Percentiles rank a stretch among this genome's conserved stretches.
Conservation (phyloP, 352 stramenopile species). For the Phytopythium ostracodes region DNA sequence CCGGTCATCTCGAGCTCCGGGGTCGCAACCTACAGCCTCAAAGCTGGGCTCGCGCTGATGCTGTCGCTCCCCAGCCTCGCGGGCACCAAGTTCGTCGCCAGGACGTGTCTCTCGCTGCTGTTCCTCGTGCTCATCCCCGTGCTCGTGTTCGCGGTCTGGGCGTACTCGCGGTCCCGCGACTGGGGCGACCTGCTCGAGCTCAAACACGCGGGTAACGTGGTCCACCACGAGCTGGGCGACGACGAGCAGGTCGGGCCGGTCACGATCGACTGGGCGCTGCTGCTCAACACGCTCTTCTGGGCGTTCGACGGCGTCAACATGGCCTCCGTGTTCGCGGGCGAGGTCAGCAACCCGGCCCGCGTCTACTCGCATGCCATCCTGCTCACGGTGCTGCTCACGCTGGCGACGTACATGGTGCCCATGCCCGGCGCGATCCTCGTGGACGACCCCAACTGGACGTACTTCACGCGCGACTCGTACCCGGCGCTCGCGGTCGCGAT, state of each 20-base stretch:
- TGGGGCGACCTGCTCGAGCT: constrained; percentile 92
- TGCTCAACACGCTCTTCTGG: constrained; percentile 93
- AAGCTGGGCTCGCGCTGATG: constrained; percentile 22
- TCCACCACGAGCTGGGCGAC: constrained; percentile 19
- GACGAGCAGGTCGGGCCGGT: constrained; percentile 57
- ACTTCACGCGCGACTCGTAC: constrained; percentile 90
- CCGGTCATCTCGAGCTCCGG: constrained; percentile 18
- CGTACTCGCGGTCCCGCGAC: constrained; percentile 25
- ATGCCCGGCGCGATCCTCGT: constrained; percentile 81
- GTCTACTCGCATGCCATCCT: constrained; percentile 54
- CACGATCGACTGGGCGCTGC: constrained; percentile 64
- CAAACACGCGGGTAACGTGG: constrained; percentile 37
- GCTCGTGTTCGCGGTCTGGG: constrained; percentile 61
- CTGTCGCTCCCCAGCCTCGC: constrained; percentile 32
- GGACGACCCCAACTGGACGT: constrained; percentile 51
- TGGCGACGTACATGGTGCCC: constrained; percentile 41
- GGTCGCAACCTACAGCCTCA: constrained; percentile 25
- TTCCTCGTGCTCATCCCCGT: constrained; percentile 75
- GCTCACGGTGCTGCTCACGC: constrained; percentile 21
- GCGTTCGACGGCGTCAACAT: constrained; percentile 92
- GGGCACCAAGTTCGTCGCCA: constrained; percentile 28
- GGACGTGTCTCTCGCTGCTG: constrained; percentile 24
- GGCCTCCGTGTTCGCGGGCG: constrained; percentile 78
- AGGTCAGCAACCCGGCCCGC: constrained; percentile 76
- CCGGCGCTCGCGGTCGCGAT: constrained; percentile 76